Base-by-base conservation (phyloP, 495 filamentous ascomycete species). In the Podospora fimiseda region DNA sequence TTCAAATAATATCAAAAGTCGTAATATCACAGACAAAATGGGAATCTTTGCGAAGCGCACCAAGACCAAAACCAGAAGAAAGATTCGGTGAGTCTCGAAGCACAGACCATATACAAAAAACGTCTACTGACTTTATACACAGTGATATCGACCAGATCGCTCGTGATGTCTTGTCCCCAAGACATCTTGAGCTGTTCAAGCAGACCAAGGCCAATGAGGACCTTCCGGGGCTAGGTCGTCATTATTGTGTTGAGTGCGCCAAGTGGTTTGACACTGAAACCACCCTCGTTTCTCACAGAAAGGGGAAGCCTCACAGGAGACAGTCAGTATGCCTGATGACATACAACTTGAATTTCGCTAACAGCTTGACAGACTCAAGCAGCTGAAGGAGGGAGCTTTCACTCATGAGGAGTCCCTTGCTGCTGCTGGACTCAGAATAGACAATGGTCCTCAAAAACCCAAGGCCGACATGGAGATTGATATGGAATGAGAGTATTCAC, bases 251-350 rank as follows among this genome's bases (percentile, higher is more conserved):
- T n/a, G 88, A 95, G 71, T 98, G 92, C 63, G 83, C 90, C 37
- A 96, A 95, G 73, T 96, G 87, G 85, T 96, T 92, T 67, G 93
- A 96, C 70, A 86, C 82, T 49, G 89, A 94, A 46, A 70, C 81
- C 59, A 93, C 84, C 60, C 72, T 95, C 53, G 75, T 81, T 22
- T 71, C 78, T 22, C 93, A 98, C 67, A 74, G 71, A 30, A 89
- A 86, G 70, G 90, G 91, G 52, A 98, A 95, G 73, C 85, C 83
- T 37, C 92, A 98, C 69, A 96, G 90, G 78, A 79, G 88, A 74
- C 85, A 86, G 91, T 95, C 62, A 56, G 76, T 72, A 20, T 4
- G n/a, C n/a, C n/a, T 13, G 23, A 9, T 44, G 16, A 22, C 4
- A 9, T 44, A 5, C 11, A 14, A 22, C 4, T 21, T 19, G 4